These are phyloP conservation scores for Ceratocystis variospora DNA, from an alignment of 2,329 filamentous ascomycete species.

Conservation along the genomic window DNA sequence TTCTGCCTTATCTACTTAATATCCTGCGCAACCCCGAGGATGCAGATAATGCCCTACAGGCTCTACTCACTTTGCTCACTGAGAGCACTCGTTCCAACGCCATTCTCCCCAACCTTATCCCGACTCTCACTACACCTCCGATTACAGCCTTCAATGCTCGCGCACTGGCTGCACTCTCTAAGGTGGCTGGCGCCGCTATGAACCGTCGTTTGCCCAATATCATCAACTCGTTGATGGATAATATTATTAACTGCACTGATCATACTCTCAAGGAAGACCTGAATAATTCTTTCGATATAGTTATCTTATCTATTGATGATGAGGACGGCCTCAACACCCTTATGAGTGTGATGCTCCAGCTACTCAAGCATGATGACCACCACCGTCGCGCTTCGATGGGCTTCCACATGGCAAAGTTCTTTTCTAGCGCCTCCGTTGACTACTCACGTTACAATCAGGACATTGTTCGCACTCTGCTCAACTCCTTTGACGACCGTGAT, in stretches of 20 bases:
- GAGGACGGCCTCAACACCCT: constrained; percentile 88
- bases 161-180: constrained; percentile 80
- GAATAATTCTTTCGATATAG: constrained; percentile 69
- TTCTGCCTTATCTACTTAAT: constrained; percentile 80
- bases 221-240: constrained; percentile 88
- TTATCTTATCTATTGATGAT: constrained; percentile 86
- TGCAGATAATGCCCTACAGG: constrained; percentile 83
- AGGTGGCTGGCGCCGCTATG: constrained; percentile 83
- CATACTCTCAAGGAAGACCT: constrained; percentile 61
- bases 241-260: constrained; percentile 65
- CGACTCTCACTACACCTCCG: constrained; percentile 76
- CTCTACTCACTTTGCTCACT: constrained; percentile 83
- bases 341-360: constrained; percentile 80
- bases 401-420: constrained; percentile 73
- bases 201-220: constrained; percentile 79
- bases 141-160: constrained; percentile 92
- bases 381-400: constrained; percentile 65
- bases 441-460: constrained; percentile 95
- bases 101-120: constrained; percentile 89
- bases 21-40: constrained; percentile 75
- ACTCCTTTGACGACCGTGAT: constrained; percentile 84
- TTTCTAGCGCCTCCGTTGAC: constrained; percentile 64
- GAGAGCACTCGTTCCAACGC: constrained; percentile 90
- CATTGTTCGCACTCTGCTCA: constrained; percentile 75
- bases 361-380: constrained; percentile 90